Conservation (phyloP, 768 basidiomycete genomes). For the Boletellus emodensis region DNA sequence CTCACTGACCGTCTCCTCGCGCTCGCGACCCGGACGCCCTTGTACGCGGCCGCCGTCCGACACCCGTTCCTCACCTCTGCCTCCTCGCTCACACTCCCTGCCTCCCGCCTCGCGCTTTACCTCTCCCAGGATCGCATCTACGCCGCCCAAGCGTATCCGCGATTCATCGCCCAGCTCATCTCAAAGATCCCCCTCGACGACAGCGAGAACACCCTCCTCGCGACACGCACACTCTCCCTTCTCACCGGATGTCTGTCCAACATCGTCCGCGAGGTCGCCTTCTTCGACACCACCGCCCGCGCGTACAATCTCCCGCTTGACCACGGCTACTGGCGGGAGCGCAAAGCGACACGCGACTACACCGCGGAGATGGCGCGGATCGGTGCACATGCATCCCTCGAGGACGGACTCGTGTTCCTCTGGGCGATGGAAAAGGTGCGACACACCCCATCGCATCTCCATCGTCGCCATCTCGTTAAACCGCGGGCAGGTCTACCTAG, state of each 20-base stretch:
- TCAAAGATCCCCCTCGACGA: slow-evolving; percentile 46
- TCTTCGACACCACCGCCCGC: slow-evolving; percentile 53
- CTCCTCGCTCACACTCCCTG: slow-evolving; percentile 46
- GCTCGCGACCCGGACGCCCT: slow-evolving; percentile 30
- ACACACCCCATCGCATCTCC: neutral
- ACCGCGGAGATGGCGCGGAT: slow-evolving; percentile 67
- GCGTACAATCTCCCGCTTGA: slow-evolving; percentile 43
- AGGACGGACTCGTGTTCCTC: slow-evolving; percentile 66
- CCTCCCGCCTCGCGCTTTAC: slow-evolving; percentile 52
- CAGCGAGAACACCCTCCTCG: slow-evolving; percentile 2
- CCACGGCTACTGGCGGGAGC: slow-evolving; percentile 39
- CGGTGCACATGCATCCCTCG: slow-evolving; percentile 40
- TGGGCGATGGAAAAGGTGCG: slow-evolving; percentile 78
- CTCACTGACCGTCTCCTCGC: slow-evolving; percentile 35
- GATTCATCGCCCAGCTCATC: slow-evolving; percentile 65
- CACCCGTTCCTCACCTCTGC: slow-evolving; percentile 61
- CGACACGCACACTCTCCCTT: slow-evolving; percentile 39
- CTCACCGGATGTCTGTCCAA: slow-evolving; percentile 55
- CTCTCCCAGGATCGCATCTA: slow-evolving; percentile 73
- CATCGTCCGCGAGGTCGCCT: slow-evolving; percentile 52
- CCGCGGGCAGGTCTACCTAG: slow-evolving; percentile 54
- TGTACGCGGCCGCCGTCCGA: slow-evolving; percentile 45
- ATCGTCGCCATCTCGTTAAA: neutral
- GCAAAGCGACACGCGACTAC: slow-evolving; percentile 63
- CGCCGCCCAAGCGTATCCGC: slow-evolving; percentile 70